These are phyloP conservation scores for Trifolium pratense DNA, from an alignment of 306 rosid species.

Conservation along the genomic window DNA sequence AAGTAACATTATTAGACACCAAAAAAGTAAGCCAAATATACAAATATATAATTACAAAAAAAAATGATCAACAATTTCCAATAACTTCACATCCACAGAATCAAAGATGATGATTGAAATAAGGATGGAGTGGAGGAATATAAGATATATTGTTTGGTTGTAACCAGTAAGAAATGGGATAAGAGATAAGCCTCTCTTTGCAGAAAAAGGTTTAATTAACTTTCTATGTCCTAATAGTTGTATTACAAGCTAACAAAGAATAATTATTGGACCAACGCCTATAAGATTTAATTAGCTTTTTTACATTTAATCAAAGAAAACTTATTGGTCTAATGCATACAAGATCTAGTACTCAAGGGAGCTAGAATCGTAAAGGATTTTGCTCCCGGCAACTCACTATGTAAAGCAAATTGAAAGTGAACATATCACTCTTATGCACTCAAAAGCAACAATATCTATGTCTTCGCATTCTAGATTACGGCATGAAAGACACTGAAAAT, in stretches of 20 bases:
- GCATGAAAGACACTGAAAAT: background rate
- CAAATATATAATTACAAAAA: background rate
- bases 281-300: too few relatives aligned
- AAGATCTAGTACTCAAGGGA: background rate
- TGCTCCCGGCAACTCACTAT: background rate
- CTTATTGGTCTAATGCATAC: background rate
- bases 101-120: background rate
- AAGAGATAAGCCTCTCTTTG: background rate
- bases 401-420: background rate
- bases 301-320: background rate
- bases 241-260: too few relatives aligned
- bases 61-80: background rate
- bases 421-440: background rate
- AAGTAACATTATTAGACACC: constrained; percentile 8
- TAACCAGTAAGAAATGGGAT: background rate
- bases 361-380: background rate
- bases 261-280: too few relatives aligned
- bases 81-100: background rate
- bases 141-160: background rate
- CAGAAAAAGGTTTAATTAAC: too few relatives aligned
- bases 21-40: background rate
- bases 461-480: background rate
- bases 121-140: background rate
- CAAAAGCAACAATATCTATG: background rate
- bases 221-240: too few relatives aligned